phyloP scores from a whole-genome alignment of 164 flowering plant species.

The Berberis thunbergii region DNA sequence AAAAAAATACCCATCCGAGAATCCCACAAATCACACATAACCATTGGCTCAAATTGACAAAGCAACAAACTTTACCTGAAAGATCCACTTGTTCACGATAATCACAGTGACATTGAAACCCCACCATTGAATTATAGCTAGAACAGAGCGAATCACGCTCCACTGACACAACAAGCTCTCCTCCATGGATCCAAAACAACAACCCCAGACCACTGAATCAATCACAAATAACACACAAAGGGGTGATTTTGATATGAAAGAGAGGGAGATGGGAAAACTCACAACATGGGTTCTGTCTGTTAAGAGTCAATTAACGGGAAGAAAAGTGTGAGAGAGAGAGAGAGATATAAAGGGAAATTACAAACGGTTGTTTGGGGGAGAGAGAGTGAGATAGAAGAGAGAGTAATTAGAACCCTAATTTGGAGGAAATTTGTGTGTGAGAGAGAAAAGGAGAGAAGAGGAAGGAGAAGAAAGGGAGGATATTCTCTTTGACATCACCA shows the following conservation, averaged over 20 bases:
- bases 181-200: conserved; percentile 45
- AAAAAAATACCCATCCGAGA: neutral
- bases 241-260: too few relatives aligned
- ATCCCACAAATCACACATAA: neutral
- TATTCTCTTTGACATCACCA: too few relatives aligned
- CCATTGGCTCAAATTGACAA: neutral
- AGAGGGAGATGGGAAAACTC: too few relatives aligned
- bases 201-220: neutral
- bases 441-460: neutral
- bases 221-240: neutral
- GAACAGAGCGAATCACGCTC: conserved; percentile 64
- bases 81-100: conserved; percentile 99
- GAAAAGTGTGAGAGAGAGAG: neutral
- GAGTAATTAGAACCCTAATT: neutral
- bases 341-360: neutral
- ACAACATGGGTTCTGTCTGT: too few relatives aligned
- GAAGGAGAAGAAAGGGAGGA: neutral
- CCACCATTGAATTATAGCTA: conserved; percentile 98
- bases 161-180: conserved; percentile 52
- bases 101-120: conserved; percentile 91
- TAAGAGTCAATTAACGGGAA: too few relatives aligned
- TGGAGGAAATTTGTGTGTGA: neutral
- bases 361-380: neutral
- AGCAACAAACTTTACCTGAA: conserved; percentile 51
- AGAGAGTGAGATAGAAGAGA: neutral